phyloP scores from a whole-genome alignment of 2,329 filamentous ascomycete species.

The Orbilia brochopaga region DNA sequence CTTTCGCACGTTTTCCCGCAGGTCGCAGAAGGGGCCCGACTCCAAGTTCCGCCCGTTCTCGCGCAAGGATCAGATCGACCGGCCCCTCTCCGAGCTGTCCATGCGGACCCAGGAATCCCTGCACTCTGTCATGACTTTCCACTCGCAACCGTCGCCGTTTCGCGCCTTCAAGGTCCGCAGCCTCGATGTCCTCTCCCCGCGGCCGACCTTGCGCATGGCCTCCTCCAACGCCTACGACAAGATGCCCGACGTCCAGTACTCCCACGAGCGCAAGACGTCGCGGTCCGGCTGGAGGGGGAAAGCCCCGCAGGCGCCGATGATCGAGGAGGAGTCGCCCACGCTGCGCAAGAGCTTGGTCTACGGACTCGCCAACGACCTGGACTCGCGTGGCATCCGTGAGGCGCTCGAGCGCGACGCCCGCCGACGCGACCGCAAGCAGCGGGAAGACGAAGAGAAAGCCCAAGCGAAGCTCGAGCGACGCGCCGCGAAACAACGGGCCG shows the following conservation, averaged over 20 bases:
- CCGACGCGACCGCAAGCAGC: constrained; percentile 75
- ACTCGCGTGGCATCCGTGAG: constrained; percentile 81
- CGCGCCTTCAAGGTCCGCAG: constrained; percentile 76
- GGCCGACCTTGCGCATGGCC: constrained; percentile 76
- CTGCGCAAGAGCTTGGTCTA: constrained; percentile 63
- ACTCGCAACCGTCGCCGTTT: constrained; percentile 52
- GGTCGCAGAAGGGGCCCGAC: constrained; percentile 24
- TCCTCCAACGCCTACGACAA: constrained; percentile 68
- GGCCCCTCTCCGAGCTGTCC: constrained; percentile 51
- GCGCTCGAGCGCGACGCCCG: constrained; percentile 88
- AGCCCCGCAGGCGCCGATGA: constrained; percentile 62
- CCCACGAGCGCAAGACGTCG: constrained; percentile 57
- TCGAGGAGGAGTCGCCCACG: constrained; percentile 68
- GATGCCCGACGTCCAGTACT: constrained; percentile 61
- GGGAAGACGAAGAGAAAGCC: constrained; percentile 70
- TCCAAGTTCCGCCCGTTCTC: constrained; percentile 36
- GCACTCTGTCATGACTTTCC: constrained; percentile 50
- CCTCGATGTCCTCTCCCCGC: constrained; percentile 80
- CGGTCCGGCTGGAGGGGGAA: constrained; percentile 64
- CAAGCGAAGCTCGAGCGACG: constrained; percentile 70
- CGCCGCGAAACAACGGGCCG: constrained; percentile 70
- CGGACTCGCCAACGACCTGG: constrained; percentile 80
- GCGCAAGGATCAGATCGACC: constrained; percentile 48
- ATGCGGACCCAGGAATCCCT: constrained; percentile 50
- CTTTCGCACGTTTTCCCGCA: constrained; percentile 40